Evolutionary conservation across 2,329 filamentous ascomycete species (phyloP).

Genomic region (Ophiostoma pallidulum): DNA sequence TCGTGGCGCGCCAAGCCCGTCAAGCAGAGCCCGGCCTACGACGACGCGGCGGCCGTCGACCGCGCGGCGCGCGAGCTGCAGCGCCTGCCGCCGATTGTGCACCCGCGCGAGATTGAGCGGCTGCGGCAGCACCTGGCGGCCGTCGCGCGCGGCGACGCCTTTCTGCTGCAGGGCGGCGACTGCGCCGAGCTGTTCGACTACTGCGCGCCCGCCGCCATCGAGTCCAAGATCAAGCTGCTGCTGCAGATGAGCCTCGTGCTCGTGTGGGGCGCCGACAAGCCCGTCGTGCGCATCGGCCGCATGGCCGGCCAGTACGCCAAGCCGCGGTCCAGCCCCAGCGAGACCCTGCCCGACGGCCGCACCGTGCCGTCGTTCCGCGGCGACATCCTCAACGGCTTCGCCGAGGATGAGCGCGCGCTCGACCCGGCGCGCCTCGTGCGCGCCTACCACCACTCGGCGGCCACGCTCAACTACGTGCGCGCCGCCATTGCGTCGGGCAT

Average conservation of each 20-base stretch:
- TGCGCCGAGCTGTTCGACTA: constrained; percentile 97
- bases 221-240: constrained; percentile 92
- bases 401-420: constrained; percentile 62
- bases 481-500: constrained; percentile 77
- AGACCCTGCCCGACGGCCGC: constrained; percentile 62
- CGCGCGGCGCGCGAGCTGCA: constrained; percentile 55
- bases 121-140: constrained; percentile 72
- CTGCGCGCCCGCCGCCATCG: constrained; percentile 79
- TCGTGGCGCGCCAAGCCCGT: constrained; percentile 74
- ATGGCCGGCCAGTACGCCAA: constrained; percentile 99
- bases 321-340: constrained; percentile 79
- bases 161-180: constrained; percentile 91
- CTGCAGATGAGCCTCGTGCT: constrained; percentile 95
- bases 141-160: constrained; percentile 83
- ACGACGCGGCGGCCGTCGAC: constrained; percentile 49
- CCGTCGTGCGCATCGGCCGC: constrained; percentile 85
- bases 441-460: constrained; percentile 92
- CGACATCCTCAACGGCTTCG: constrained; percentile 89
- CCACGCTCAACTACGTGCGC: constrained; percentile 88
- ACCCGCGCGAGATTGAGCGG: constrained; percentile 68
- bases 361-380: constrained; percentile 86
- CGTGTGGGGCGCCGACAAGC: constrained; percentile 74
- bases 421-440: constrained; percentile 78
- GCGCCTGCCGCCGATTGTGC: constrained; percentile 67
- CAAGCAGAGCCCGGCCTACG: constrained; percentile 65